A percentile compares a stretch with the other conserved stretches of the same genome.
Conservation (phyloP, 106 monocot genomes). For the Gastrodia elata region DNA sequence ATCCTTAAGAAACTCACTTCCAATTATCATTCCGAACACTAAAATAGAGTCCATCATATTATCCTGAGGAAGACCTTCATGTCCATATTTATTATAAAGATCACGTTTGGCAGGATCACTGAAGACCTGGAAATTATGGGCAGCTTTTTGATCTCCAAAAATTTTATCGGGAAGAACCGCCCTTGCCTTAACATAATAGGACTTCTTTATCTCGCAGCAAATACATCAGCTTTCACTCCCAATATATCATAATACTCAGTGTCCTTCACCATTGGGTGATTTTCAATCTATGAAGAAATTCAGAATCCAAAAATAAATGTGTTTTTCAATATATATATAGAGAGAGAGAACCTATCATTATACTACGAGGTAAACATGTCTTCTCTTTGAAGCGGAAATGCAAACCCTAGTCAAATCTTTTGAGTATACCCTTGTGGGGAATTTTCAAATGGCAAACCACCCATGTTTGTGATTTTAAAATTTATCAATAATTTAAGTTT, state of each 20-base stretch:
- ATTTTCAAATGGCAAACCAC: too few species aligned
- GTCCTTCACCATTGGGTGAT: constrained; percentile 88
- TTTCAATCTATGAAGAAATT: too few species aligned
- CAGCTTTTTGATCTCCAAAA: constrained; percentile 70
- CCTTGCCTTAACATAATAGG: constrained; percentile 63
- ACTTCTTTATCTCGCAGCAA: constrained; percentile 87
- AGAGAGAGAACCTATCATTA: too few species aligned
- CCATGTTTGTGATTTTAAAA: too few species aligned
- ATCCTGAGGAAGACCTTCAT: constrained; percentile 72
- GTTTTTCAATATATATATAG: too few species aligned
- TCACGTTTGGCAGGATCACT: constrained; percentile 80
- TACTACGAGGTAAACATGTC: too few species aligned
- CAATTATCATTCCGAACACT: constrained; percentile 99
- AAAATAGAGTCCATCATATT: constrained; percentile 77
- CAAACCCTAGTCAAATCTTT: too few species aligned
- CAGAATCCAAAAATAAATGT: too few species aligned
- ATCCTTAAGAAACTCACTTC: constrained; percentile 93
- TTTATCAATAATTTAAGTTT: too few species aligned
- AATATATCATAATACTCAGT: constrained; percentile 67
- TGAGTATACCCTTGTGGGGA: too few species aligned
- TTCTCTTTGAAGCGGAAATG: too few species aligned
- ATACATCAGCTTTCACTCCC: constrained; percentile 62
- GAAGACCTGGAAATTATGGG: constrained; percentile 81
- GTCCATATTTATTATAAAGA: constrained; percentile 81
- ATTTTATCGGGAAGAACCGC: constrained; percentile 22